phyloP scores from a whole-genome alignment of 1,284 basidiomycete genomes.

The Apiotrichum siamense region DNA sequence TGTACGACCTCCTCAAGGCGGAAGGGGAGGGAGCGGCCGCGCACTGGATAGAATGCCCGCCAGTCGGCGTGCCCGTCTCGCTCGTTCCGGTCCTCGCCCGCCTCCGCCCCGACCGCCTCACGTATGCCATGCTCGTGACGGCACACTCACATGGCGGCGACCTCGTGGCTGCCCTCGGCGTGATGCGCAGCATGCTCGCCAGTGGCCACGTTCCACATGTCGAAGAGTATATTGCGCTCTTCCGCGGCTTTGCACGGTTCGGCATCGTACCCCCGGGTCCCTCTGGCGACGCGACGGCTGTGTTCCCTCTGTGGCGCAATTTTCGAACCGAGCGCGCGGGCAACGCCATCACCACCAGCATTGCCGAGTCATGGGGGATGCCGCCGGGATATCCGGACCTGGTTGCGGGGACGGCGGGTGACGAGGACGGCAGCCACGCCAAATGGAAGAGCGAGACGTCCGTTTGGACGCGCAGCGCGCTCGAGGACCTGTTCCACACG shows the following conservation, averaged over 20 bases:
- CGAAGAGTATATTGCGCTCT: slow-evolving; percentile 59
- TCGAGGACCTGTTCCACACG: slow-evolving; percentile 29
- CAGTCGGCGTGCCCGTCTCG: slow-evolving; percentile 12
- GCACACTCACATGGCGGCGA: slow-evolving; percentile 64
- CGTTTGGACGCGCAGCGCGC: slow-evolving; percentile 26
- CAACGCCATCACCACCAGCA: too few relatives aligned
- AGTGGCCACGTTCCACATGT: slow-evolving; percentile 24
- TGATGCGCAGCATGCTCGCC: slow-evolving; percentile 67
- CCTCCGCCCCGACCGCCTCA: slow-evolving; percentile 57
- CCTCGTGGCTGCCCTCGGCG: slow-evolving; percentile 55
- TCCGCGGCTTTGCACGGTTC: slow-evolving; percentile 64
- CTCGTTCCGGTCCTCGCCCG: slow-evolving; percentile 11
- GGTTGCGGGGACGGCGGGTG: too few relatives aligned
- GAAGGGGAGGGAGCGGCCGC: neutral
- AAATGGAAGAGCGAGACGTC: too few relatives aligned
- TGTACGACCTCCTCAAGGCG: slow-evolving; percentile 51
- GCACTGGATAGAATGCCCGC: neutral
- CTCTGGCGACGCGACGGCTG: slow-evolving; percentile 7
- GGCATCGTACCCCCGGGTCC: slow-evolving; percentile 20
- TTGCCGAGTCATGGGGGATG: slow-evolving; percentile 8
- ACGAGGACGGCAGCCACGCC: too few relatives aligned
- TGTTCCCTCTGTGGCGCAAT: slow-evolving; percentile 12
- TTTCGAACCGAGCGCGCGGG: neutral
- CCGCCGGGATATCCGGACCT: too few relatives aligned
- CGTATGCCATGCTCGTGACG: slow-evolving; percentile 66